Conservation (phyloP, 2,329 filamentous ascomycete species). For the Aurifilum marmelostoma region DNA sequence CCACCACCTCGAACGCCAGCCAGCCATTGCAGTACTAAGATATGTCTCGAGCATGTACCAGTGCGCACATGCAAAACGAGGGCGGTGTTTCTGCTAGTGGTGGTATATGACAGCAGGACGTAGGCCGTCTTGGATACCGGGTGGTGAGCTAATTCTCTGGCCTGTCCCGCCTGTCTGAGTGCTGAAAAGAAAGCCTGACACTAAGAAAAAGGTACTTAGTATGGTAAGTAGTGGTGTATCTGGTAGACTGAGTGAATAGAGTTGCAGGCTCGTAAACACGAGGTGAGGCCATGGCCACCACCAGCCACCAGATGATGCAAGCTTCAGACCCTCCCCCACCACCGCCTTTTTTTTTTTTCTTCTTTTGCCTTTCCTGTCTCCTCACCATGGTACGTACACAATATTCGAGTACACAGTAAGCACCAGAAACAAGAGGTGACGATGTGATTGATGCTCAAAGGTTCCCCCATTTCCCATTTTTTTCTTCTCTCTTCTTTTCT, state of each 20-base stretch:
- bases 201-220: no score
- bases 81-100: neutral
- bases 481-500: neutral
- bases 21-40: no score
- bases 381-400: no score
- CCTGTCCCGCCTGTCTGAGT: no score
- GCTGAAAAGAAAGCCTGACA: neutral
- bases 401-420: no score
- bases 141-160: neutral
- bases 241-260: no score
- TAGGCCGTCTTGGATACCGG: no score
- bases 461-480: neutral
- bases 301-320: slow-evolving; percentile 6
- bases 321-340: neutral
- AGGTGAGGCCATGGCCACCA: neutral
- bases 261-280: neutral
- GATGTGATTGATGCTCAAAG: neutral
- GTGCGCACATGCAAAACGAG: neutral
- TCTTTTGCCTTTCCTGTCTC: neutral
- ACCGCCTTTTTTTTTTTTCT: neutral
- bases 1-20: no score
- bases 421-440: neutral
- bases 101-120: neutral
- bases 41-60: no score
- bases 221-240: no score